A percentile compares a stretch with the other conserved stretches of the same genome.
These are phyloP conservation scores for Taphrina wiesneri DNA, from an alignment of 1,139 yeast genomes.

Conservation along the genomic window DNA sequence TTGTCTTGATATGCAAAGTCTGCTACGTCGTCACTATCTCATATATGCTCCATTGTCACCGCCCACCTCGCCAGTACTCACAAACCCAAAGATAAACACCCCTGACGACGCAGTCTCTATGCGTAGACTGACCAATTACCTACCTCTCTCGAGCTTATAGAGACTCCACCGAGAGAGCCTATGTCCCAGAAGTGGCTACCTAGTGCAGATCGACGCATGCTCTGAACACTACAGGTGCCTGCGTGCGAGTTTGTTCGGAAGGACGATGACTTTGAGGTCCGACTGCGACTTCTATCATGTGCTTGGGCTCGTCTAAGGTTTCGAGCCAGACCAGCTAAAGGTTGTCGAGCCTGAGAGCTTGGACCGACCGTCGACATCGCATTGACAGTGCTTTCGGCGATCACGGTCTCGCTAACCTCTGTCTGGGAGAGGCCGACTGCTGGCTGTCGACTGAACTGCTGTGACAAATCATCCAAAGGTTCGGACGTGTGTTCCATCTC, in stretches of 20 bases:
- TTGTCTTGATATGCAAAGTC: background rate
- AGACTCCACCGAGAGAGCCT: slow-evolving; percentile 11
- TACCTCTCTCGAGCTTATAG: slow-evolving; percentile 4
- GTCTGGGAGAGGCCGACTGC: background rate
- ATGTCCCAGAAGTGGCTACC: slow-evolving; percentile 18
- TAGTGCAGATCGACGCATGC: slow-evolving; percentile 5
- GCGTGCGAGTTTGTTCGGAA: background rate
- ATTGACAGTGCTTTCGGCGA: background rate
- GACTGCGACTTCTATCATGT: slow-evolving; percentile 9
- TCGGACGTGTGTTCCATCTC: background rate
- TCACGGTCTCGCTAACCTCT: background rate
- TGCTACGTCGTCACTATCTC: too few species aligned
- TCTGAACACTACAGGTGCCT: slow-evolving; percentile 11
- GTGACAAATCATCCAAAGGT: background rate
- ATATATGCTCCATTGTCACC: too few species aligned
- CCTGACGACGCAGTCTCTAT: background rate
- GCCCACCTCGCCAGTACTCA: background rate
- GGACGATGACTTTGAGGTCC: slow-evolving; percentile 14
- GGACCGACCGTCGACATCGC: background rate
- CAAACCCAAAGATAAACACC: background rate
- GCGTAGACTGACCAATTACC: slow-evolving; percentile 17
- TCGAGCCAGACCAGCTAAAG: background rate
- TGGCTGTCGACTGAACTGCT: background rate
- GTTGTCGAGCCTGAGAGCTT: background rate
- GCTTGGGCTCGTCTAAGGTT: background rate